Conservation (phyloP, 768 basidiomycete species). For the Xanthoconium stramineum region DNA sequence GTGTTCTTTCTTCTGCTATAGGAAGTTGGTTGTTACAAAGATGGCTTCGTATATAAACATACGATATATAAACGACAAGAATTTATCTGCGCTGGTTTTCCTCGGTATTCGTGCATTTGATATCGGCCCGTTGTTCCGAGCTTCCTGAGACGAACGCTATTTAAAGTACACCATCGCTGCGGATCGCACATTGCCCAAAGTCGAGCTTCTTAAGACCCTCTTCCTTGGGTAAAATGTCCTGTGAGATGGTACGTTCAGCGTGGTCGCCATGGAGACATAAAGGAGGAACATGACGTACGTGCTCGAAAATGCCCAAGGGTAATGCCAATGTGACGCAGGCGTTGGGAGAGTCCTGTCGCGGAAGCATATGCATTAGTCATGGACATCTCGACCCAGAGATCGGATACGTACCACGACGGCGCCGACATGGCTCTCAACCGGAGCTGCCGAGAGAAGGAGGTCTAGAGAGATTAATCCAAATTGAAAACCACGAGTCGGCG, state of each 20-base stretch:
- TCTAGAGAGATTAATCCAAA: constrained; percentile 35
- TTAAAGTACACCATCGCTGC: constrained; percentile 48
- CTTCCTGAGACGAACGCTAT: not conserved
- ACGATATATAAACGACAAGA: not conserved
- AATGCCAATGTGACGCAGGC: constrained; percentile 73
- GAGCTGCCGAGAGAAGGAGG: constrained; percentile 65
- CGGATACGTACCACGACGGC: constrained; percentile 55
- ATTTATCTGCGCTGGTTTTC: not conserved
- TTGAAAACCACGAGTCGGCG: not conserved
- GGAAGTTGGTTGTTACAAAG: not conserved
- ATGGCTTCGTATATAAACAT: not conserved
- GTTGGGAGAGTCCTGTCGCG: constrained; percentile 64
- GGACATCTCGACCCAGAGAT: not conserved
- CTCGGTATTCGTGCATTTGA: not conserved
- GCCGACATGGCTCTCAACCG: constrained; percentile 67
- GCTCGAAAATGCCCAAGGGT: constrained; percentile 75
- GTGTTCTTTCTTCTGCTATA: not conserved
- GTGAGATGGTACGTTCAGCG: not conserved
- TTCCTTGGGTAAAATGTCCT: constrained; percentile 68
- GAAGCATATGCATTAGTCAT: not conserved
- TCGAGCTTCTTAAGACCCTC: constrained; percentile 57
- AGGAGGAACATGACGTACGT: constrained; percentile 38
- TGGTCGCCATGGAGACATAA: not conserved
- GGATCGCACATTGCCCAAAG: constrained; percentile 64
- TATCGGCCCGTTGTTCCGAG: not conserved